A percentile compares a stretch with the other conserved stretches of the same genome.
Evolutionary conservation across 805 yeast species (phyloP).

Genomic region (Phaffomyces antillensis): DNA sequence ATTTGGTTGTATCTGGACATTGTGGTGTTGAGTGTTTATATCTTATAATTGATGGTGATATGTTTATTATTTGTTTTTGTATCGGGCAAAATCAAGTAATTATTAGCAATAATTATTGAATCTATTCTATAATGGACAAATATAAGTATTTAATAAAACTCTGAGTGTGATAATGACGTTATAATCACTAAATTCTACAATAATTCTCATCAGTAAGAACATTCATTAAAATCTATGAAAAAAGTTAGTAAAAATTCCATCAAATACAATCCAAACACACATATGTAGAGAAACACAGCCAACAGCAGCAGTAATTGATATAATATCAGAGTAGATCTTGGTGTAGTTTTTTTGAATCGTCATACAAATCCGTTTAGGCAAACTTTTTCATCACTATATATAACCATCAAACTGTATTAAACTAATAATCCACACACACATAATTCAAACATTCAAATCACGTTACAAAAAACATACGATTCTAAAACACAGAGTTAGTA

Average conservation of each 20-base stretch:
- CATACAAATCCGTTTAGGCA: constrained; percentile 28
- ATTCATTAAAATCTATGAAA: too few species aligned
- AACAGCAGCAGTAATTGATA: background rate
- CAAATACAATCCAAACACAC: background rate
- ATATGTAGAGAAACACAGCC: too few species aligned
- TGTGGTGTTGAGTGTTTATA: background rate
- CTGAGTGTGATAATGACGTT: too few species aligned
- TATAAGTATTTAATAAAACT: too few species aligned
- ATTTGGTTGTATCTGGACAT: constrained; percentile 26
- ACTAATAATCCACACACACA: background rate
- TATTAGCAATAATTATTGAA: too few species aligned
- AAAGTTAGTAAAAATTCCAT: too few species aligned
- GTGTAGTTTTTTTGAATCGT: constrained; percentile 31
- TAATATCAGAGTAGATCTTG: constrained; percentile 36
- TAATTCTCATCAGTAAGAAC: too few species aligned
- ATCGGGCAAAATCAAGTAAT: background rate
- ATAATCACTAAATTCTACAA: too few species aligned
- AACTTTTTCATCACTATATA: constrained; percentile 31
- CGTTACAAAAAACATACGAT: too few species aligned
- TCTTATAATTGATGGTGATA: background rate
- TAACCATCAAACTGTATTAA: background rate
- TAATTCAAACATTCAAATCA: too few species aligned
- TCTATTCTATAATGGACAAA: too few species aligned
- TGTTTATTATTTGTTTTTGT: background rate
- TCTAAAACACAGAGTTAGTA: background rate